phyloP scores from a whole-genome alignment of 129 eudicot genomes.

The Chrysanthemum lavandulifolium region DNA sequence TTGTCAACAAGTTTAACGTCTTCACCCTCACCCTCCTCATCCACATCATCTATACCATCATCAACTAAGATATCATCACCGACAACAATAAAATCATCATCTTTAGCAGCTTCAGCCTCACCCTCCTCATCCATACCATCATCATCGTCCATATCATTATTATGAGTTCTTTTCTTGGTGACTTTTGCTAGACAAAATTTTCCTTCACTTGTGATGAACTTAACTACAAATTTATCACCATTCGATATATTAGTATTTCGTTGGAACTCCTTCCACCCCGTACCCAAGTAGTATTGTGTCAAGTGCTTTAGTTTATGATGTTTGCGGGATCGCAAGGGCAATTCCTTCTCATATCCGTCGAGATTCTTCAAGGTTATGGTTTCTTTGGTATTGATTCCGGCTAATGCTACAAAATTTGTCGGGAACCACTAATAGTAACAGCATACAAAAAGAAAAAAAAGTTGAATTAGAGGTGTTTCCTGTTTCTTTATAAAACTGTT shows the following conservation, averaged over 20 bases:
- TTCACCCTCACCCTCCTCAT: too few relatives aligned
- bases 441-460: neutral
- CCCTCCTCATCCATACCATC: too few relatives aligned
- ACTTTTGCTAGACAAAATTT: conserved; percentile 10
- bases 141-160: too few relatives aligned
- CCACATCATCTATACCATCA: too few relatives aligned
- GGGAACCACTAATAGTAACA: conserved; percentile 10
- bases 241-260: neutral
- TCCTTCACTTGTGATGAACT: conserved; percentile 19
- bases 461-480: neutral
- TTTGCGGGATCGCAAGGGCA: neutral
- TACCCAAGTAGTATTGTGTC: neutral
- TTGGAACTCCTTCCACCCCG: neutral
- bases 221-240: conserved; percentile 27
- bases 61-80: too few relatives aligned
- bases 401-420: neutral
- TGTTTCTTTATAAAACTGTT: too few relatives aligned
- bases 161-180: too few relatives aligned
- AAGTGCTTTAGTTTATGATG: neutral
- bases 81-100: too few relatives aligned
- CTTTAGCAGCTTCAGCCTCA: too few relatives aligned
- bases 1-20: too few relatives aligned
- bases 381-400: conserved; percentile 3
- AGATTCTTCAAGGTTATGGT: conserved; percentile 20
- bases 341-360: conserved; percentile 14